phyloP scores from a whole-genome alignment of 371 early-diverging fungal species.

The Actinomortierella wolfii region DNA sequence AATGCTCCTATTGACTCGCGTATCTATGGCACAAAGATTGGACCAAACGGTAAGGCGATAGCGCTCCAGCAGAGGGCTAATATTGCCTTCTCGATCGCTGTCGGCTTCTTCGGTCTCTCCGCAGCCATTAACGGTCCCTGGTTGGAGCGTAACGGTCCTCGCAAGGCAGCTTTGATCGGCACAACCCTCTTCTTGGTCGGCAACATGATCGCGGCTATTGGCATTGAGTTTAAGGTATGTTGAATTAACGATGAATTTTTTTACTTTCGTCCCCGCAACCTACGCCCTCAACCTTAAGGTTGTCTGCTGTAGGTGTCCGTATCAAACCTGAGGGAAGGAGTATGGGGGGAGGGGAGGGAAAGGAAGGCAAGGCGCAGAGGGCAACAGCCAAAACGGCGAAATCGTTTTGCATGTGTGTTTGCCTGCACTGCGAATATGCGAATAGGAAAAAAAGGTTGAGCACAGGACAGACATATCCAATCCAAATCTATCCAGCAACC shows the following conservation, averaged over 20 bases:
- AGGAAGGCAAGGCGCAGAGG: too few species aligned
- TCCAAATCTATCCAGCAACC: too few species aligned
- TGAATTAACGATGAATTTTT: neutral
- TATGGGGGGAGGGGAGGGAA: too few species aligned
- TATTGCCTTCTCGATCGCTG: slow-evolving; percentile 64
- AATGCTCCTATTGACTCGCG: slow-evolving; percentile 58
- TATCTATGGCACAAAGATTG: slow-evolving; percentile 36
- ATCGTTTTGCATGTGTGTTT: too few species aligned
- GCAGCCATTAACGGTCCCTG: slow-evolving; percentile 65
- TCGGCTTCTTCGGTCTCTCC: slow-evolving; percentile 60
- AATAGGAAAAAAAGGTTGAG: too few species aligned
- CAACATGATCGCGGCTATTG: slow-evolving; percentile 59
- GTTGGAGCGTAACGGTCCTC: slow-evolving; percentile 62
- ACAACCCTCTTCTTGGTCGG: slow-evolving; percentile 55
- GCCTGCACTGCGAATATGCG: too few species aligned
- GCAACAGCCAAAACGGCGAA: too few species aligned
- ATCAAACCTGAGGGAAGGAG: too few species aligned
- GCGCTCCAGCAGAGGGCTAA: slow-evolving; percentile 43
- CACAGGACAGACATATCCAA: too few species aligned
- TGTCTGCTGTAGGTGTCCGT: neutral
- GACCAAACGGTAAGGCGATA: slow-evolving; percentile 27
- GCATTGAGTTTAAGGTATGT: slow-evolving; percentile 49
- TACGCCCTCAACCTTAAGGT: neutral
- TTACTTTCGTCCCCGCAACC: neutral
- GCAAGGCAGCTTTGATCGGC: slow-evolving; percentile 53